These are phyloP conservation scores for Mycosarcoma mackinlayi DNA, from an alignment of 1,284 basidiomycete species.

Conservation along the genomic window DNA sequence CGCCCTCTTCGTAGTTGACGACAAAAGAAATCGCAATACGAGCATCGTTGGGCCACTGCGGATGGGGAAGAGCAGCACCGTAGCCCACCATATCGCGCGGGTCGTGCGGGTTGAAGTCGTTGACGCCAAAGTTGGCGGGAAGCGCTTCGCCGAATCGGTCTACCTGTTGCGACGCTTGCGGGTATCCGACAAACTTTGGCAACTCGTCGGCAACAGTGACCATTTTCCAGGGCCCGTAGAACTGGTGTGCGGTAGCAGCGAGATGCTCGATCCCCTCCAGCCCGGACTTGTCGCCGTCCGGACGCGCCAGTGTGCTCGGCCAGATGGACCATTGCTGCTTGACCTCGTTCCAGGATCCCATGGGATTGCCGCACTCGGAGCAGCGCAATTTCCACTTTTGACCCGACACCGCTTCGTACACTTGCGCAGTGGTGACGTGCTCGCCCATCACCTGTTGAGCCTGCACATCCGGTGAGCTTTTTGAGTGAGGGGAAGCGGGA, in stretches of 20 bases:
- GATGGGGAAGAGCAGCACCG: constrained; percentile 66
- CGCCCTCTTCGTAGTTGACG: constrained; percentile 70
- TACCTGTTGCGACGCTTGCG: constrained; percentile 37
- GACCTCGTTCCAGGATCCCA: constrained; percentile 56
- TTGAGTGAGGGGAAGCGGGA: not conserved
- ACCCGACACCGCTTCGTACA: constrained; percentile 49
- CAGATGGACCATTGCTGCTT: constrained; percentile 60
- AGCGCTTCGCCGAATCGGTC: constrained; percentile 32
- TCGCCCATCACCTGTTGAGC: constrained; percentile 19
- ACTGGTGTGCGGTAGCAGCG: constrained; percentile 32
- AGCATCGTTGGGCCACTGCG: constrained; percentile 69
- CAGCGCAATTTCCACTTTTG: constrained; percentile 61
- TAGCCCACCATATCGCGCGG: constrained; percentile 67
- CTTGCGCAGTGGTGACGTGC: constrained; percentile 22
- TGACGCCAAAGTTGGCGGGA: constrained; percentile 18
- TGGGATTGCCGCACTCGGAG: constrained; percentile 56
- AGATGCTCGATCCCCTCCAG: constrained; percentile 22
- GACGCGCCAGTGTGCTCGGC: constrained; percentile 49
- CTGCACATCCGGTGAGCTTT: constrained; percentile 6
- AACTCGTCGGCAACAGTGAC: constrained; percentile 31
- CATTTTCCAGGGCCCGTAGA: constrained; percentile 45
- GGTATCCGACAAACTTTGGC: constrained; percentile 40
- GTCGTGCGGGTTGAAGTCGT: constrained; percentile 46
- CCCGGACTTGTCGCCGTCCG: constrained; percentile 23
- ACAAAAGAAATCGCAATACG: constrained; percentile 69